Evolutionary conservation across 139 green algal species (phyloP), one percentile per base, ranked within the genome.

Genomic region (Pseudopediastrum boryanum): DNA sequence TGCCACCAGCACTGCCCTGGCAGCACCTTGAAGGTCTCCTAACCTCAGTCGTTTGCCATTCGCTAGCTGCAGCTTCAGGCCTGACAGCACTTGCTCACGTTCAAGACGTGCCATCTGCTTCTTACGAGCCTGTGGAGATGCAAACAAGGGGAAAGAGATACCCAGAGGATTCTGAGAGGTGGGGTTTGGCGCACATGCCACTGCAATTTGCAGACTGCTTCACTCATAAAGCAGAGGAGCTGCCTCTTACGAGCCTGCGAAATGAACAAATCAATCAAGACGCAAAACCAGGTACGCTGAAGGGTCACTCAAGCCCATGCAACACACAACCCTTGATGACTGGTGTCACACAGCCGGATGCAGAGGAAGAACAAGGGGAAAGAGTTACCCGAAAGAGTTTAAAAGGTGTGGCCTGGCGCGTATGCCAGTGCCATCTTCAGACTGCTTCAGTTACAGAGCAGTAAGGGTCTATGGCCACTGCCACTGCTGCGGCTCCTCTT

Each of bases 81-180:
- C 48, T 0, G 83, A 88, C 35, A 97, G 85, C 31, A 75, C 69
- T 56, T 95, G 89, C 83, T 97, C 93, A 7, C 92, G 84, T 58
- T 65, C 33, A 66, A 96, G 83, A 0, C 91, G 84, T 3, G 85
- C 85, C 41, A 95, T 79, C 83, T 95, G 91, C 83, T 92, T 93
- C 36, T 93, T 85, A 5, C 88, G 82, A 0, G 89, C 92, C 81
- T 91, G 54, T n/a, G 84, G 50, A 19, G 10, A n/a, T n/a, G 44
- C 19, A 27, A 42, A 19, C 9, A 12, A 25, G 68, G 68, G 27
- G 48, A 65, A 13, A 13, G 54, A 27, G 9, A 7, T n/a, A 13
- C n/a, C n/a, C 6, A 27, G 12, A 27, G 12, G 54, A 27, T n/a
- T 9, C 19, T 58, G 48, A 58, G 48, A n/a, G 48, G 48, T n/a